Evolutionary conservation across 352 stramenopile genomes (phyloP).

Genomic region (Globisporangium polare): DNA sequence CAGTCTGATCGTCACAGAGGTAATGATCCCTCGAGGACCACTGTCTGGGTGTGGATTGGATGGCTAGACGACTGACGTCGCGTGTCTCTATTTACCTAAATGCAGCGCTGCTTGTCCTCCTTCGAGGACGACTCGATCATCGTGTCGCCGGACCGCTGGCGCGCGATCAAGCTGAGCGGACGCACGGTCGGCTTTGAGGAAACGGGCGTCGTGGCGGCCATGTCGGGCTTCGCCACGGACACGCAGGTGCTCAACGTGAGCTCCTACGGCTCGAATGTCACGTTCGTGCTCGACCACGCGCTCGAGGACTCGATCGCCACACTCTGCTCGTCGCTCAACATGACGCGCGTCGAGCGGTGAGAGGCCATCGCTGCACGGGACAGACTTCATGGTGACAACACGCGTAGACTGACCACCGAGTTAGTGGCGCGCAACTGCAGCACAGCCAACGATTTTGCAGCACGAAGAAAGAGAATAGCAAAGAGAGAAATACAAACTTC

Average conservation of each 20-base stretch:
- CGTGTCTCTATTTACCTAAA: not conserved
- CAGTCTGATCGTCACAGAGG: slow-evolving; percentile 74
- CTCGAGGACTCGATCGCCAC: slow-evolving; percentile 67
- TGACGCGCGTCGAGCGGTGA: slow-evolving; percentile 65
- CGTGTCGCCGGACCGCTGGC: slow-evolving; percentile 81
- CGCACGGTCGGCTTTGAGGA: slow-evolving; percentile 83
- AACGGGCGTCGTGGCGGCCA: slow-evolving; percentile 80
- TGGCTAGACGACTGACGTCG: not conserved
- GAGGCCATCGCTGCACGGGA: not conserved
- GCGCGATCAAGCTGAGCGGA: slow-evolving; percentile 81
- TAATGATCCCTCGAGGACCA: no score
- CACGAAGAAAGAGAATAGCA: not conserved
- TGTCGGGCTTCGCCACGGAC: slow-evolving; percentile 78
- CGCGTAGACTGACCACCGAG: no score
- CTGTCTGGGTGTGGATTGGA: no score
- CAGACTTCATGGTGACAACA: no score
- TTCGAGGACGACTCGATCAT: slow-evolving; percentile 77
- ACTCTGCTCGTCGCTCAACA: slow-evolving; percentile 60
- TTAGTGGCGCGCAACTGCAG: no score
- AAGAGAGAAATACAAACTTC: slow-evolving; percentile 7
- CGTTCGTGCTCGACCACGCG: slow-evolving; percentile 78
- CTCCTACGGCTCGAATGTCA: slow-evolving; percentile 82
- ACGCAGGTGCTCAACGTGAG: slow-evolving; percentile 84
- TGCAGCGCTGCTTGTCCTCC: slow-evolving; percentile 43
- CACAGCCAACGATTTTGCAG: not conserved